Evolutionary conservation across 768 basidiomycete genomes (phyloP).

Genomic region (Pisolithus marmoratus): DNA sequence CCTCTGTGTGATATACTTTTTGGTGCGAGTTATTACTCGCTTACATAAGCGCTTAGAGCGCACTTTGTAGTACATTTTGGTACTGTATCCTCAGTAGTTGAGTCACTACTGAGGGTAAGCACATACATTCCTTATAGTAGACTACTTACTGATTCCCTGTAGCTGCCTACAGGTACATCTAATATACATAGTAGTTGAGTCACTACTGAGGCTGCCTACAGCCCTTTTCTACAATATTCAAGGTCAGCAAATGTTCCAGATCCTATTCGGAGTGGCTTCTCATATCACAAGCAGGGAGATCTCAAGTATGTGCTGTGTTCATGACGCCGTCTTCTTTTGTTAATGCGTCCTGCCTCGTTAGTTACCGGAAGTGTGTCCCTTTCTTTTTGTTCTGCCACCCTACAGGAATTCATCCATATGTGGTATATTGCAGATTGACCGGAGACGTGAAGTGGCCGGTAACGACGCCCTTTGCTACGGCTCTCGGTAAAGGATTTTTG

Average conservation of each 20-base stretch:
- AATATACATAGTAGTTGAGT: too few species aligned
- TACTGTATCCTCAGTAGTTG: too few species aligned
- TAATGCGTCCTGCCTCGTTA: slow-evolving; percentile 19
- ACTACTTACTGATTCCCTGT: too few species aligned
- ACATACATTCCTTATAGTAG: too few species aligned
- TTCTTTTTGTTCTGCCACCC: slow-evolving; percentile 19
- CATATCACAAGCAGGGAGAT: slow-evolving; percentile 54
- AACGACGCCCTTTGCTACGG: slow-evolving; percentile 65
- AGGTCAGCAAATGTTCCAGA: slow-evolving; percentile 37
- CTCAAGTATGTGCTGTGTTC: slow-evolving; percentile 61
- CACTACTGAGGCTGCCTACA: too few species aligned
- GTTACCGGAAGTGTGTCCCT: slow-evolving; percentile 69
- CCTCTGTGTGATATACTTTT: too few species aligned
- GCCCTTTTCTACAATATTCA: too few species aligned
- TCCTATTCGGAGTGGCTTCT: background rate
- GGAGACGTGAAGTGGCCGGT: slow-evolving; percentile 88
- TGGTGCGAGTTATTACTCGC: too few species aligned
- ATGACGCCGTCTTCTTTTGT: background rate
- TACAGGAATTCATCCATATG: slow-evolving; percentile 1
- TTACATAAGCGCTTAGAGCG: too few species aligned
- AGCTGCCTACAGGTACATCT: too few species aligned
- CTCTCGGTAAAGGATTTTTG: slow-evolving; percentile 48
- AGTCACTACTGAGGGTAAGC: too few species aligned
- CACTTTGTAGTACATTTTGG: too few species aligned
- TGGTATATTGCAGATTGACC: slow-evolving; percentile 54